Conservation (phyloP, 164 flowering plant species). For the Vitis labrusca region DNA sequence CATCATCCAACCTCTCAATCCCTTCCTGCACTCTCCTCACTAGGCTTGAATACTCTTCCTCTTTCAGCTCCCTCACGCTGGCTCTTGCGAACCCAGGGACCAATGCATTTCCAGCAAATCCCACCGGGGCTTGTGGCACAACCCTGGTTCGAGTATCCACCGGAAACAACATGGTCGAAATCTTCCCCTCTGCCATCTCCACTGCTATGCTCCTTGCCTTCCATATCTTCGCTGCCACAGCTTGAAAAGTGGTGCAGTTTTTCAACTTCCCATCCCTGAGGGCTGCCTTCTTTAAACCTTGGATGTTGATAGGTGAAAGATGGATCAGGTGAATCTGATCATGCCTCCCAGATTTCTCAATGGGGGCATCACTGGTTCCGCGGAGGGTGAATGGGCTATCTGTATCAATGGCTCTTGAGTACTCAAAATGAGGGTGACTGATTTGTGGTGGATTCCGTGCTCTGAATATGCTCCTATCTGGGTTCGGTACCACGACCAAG, state of each 20-base stretch:
- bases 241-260: conserved; percentile 17
- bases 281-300: conserved; percentile 14
- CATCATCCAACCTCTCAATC: conserved; percentile 28
- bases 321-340: conserved; percentile 8
- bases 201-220: conserved; percentile 23
- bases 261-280: conserved; percentile 12
- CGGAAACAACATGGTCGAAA: conserved; percentile 29
- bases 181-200: conserved; percentile 4
- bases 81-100: conserved; percentile 33
- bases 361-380: not conserved
- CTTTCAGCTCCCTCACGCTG: conserved; percentile 12
- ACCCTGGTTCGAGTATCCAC: conserved; percentile 24
- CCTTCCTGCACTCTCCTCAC: conserved; percentile 28
- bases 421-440: conserved; percentile 27
- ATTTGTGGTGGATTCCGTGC: conserved; percentile 27
- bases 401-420: conserved; percentile 12
- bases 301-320: conserved; percentile 18
- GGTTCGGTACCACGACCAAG: conserved; percentile 15
- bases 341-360: not conserved
- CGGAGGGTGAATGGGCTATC: conserved; percentile 7
- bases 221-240: conserved; percentile 21
- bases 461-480: conserved; percentile 27
- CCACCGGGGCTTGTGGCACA: conserved; percentile 19
- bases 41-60: too few species aligned
- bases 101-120: conserved; percentile 31